Conservation (phyloP, 176 grass and related monocot species). For the Hyparrhenia diplandra region DNA sequence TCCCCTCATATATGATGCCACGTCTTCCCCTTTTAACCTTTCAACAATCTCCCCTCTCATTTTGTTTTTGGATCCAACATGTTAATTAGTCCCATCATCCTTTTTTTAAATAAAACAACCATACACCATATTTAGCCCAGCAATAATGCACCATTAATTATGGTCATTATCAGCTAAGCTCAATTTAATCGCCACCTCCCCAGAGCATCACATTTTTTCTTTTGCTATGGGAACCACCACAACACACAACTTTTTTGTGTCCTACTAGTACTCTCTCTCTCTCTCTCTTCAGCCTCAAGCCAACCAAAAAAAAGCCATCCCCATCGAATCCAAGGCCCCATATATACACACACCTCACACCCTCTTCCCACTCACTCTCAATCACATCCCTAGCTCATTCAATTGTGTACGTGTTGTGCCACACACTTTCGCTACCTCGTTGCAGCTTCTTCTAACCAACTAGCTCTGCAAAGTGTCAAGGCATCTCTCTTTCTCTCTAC, state of each 20-base stretch:
- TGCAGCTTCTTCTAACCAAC: neutral
- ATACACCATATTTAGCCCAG: neutral
- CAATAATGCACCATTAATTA: constrained; percentile 4
- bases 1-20: neutral
- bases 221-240: neutral
- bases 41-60: neutral
- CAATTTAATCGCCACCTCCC: neutral
- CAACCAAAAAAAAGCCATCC: neutral
- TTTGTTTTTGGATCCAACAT: neutral
- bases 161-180: constrained; percentile 12
- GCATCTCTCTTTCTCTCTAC: neutral
- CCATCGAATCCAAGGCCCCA: neutral
- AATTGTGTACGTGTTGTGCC: neutral
- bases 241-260: neutral
- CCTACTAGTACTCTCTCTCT: too few relatives aligned
- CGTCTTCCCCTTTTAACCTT: neutral
- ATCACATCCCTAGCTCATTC: constrained; percentile 9
- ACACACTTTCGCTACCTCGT: neutral
- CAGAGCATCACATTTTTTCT: neutral
- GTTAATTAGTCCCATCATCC: neutral
- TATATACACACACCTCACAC: neutral
- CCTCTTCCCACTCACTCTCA: neutral
- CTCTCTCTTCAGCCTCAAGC: constrained; percentile 23
- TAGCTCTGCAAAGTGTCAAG: neutral
- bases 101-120: neutral